These are phyloP conservation scores for Xylaria longipes DNA, from an alignment of 495 filamentous ascomycete species.

Conservation along the genomic window DNA sequence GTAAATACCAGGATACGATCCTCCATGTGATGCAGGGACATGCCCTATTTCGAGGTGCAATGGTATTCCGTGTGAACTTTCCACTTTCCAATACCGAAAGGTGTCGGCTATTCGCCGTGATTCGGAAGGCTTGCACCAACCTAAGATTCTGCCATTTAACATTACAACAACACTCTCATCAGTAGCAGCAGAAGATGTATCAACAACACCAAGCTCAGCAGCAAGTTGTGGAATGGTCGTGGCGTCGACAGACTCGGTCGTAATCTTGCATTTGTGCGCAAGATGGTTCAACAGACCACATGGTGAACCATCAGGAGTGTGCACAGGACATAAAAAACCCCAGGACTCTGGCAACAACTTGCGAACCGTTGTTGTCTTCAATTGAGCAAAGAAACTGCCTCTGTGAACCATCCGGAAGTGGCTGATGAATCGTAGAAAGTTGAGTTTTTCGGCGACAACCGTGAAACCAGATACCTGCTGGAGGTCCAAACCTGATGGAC, in stretches of 20 bases:
- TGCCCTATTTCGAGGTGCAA: constrained; percentile 88
- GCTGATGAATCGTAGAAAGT: constrained; percentile 98
- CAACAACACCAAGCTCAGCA: constrained; percentile 76
- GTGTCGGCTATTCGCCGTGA: constrained; percentile 80
- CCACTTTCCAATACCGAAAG: constrained; percentile 93
- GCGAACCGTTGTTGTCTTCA: constrained; percentile 96
- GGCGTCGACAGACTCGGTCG: constrained; percentile 71
- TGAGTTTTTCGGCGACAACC: constrained; percentile 97
- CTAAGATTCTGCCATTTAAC: constrained; percentile 86
- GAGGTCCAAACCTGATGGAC: constrained; percentile 88
- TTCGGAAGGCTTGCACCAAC: constrained; percentile 85
- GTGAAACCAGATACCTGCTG: constrained; percentile 95
- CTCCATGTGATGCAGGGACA: constrained; percentile 81
- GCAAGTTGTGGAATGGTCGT: constrained; percentile 74
- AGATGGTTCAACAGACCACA: constrained; percentile 96
- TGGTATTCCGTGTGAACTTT: constrained; percentile 84
- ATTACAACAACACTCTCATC: constrained; percentile 86
- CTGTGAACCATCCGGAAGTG: constrained; percentile 99
- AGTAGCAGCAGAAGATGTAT: constrained; percentile 73
- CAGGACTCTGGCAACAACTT: constrained; percentile 96
- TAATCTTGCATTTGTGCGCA: constrained; percentile 91
- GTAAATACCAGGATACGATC: constrained; percentile 95
- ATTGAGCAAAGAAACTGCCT: constrained; percentile 96
- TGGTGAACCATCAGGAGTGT: constrained; percentile 94
- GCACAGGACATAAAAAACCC: constrained; percentile 96